Percentiles rank a stretch among this genome's conserved stretches.
phyloP scores from a whole-genome alignment of 1,284 basidiomycete genomes.

The Ustilago esculenta region DNA sequence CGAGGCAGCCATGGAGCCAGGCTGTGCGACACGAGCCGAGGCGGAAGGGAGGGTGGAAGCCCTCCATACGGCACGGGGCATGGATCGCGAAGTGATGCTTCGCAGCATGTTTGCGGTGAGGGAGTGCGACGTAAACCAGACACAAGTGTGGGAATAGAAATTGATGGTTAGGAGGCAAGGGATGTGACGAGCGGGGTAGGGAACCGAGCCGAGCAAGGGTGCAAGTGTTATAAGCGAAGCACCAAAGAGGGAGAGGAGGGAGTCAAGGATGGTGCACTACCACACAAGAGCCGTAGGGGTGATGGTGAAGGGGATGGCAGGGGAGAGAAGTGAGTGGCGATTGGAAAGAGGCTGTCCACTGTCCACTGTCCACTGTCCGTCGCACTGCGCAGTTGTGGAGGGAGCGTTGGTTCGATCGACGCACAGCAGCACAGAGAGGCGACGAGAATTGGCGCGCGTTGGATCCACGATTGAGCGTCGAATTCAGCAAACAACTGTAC shows the following conservation, averaged over 20 bases:
- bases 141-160: slow-evolving; percentile 2
- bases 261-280: slow-evolving; percentile 2
- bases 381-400: slow-evolving; percentile 40
- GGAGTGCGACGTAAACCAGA: slow-evolving; percentile 7
- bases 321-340: slow-evolving; percentile 2
- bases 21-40: slow-evolving; percentile 42
- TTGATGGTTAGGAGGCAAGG: neutral
- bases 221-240: slow-evolving; percentile 1
- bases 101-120: slow-evolving; percentile 36
- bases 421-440: too few species aligned
- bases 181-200: neutral
- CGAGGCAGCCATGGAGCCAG: slow-evolving; percentile 9
- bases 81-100: slow-evolving; percentile 44
- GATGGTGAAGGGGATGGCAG: too few species aligned
- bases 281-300: too few species aligned
- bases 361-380: too few species aligned
- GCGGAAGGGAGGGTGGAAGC: slow-evolving; percentile 38
- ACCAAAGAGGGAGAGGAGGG: neutral
- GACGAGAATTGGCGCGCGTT: slow-evolving; percentile 8
- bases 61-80: slow-evolving; percentile 40
- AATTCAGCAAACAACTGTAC: too few species aligned
- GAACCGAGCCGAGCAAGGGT: slow-evolving; percentile 10
- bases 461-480: too few species aligned
- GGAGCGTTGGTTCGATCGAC: too few species aligned
- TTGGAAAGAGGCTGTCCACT: too few species aligned